These are phyloP conservation scores for Kwoniella bestiolae DNA, from an alignment of 768 basidiomycete genomes.

Conservation along the genomic window DNA sequence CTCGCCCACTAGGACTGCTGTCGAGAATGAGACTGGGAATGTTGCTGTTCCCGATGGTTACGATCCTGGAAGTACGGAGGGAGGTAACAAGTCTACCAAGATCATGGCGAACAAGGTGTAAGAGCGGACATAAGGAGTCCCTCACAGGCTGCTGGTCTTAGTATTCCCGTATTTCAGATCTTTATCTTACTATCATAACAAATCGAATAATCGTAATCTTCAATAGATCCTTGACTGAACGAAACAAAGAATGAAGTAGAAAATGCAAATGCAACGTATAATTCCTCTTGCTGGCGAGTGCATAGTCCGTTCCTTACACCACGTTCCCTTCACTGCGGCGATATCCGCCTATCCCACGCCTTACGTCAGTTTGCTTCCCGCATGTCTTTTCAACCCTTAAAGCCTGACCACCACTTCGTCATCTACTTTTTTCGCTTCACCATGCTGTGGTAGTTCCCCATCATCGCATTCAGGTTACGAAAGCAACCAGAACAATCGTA, in stretches of 20 bases:
- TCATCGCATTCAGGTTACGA: background rate
- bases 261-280: no score
- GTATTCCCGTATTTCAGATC: no score
- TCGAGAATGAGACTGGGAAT: background rate
- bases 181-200: no score
- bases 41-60: background rate
- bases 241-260: no score
- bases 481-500: background rate
- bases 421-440: background rate
- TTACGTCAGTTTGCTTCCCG: background rate
- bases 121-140: background rate
- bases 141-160: no score
- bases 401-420: background rate
- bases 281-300: no score
- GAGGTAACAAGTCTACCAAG: background rate
- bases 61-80: slow-evolving; percentile 12
- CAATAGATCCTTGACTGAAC: no score
- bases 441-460: background rate
- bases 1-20: slow-evolving; percentile 9
- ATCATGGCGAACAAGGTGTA: slow-evolving; percentile 6
- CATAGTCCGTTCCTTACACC: no score
- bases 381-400: background rate
- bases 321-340: no score
- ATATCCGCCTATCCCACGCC: no score
- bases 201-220: no score